These are phyloP conservation scores for Sechiopsis laciniata DNA, from an alignment of 306 rosid species.

Conservation along the genomic window DNA sequence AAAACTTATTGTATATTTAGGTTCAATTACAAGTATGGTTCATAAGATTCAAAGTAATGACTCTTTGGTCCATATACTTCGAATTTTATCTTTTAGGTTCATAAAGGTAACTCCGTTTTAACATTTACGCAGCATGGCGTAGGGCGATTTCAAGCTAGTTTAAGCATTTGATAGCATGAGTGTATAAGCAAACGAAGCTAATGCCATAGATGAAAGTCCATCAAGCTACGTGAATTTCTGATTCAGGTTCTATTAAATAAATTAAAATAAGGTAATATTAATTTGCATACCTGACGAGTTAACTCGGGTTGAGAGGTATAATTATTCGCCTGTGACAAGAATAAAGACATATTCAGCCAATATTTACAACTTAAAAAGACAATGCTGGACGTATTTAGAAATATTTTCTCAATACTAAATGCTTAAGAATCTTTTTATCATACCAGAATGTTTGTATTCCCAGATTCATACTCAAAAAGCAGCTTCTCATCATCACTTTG, in stretches of 20 bases:
- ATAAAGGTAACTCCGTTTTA: too few species aligned
- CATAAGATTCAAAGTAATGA: too few species aligned
- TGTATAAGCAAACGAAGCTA: too few species aligned
- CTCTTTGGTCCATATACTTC: too few species aligned
- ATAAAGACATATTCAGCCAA: neutral
- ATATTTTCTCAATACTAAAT: neutral
- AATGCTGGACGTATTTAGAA: neutral
- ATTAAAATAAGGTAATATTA: neutral
- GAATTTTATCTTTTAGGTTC: too few species aligned
- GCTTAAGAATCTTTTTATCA: slow-evolving; percentile 17
- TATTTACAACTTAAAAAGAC: neutral
- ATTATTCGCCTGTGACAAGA: slow-evolving; percentile 48
- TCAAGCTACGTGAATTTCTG: neutral
- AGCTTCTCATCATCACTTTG: slow-evolving; percentile 90
- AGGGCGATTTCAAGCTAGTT: too few species aligned
- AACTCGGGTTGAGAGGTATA: slow-evolving; percentile 76
- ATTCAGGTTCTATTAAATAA: neutral
- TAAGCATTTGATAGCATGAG: too few species aligned
- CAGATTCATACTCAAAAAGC: slow-evolving; percentile 95
- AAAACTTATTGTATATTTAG: too few species aligned
- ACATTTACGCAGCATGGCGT: too few species aligned
- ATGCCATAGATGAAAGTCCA: too few species aligned
- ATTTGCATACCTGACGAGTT: slow-evolving; percentile 67
- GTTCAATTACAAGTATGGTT: too few species aligned
- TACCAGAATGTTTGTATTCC: slow-evolving; percentile 87